These are phyloP conservation scores for Actinomortierella ambigua DNA, from an alignment of 371 early-diverging fungal species.

Conservation along the genomic window DNA sequence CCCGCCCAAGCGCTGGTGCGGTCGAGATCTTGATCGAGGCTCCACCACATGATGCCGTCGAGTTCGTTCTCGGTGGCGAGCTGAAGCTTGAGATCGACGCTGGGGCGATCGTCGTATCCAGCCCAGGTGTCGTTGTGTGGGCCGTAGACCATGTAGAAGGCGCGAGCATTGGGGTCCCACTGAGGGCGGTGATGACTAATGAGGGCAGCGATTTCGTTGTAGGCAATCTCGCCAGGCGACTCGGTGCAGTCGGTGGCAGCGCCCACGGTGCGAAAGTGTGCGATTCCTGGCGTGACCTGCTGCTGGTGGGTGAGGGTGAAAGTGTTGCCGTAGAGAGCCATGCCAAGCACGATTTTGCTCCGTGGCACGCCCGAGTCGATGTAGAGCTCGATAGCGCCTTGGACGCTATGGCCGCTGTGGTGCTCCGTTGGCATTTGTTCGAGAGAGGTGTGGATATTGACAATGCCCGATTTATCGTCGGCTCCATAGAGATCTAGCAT, in stretches of 20 bases:
- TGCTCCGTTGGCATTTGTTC: conserved; percentile 24
- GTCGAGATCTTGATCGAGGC: conserved; percentile 35
- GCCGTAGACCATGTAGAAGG: conserved; percentile 34
- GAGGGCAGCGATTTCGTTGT: conserved; percentile 23
- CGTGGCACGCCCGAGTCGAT: conserved; percentile 72
- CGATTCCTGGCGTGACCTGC: conserved; percentile 9
- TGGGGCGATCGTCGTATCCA: conserved; percentile 35
- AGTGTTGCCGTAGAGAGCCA: conserved; percentile 73
- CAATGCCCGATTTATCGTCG: conserved; percentile 49
- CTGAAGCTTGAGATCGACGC: conserved; percentile 29
- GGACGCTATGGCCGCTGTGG: conserved; percentile 47
- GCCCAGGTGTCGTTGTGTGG: conserved; percentile 17
- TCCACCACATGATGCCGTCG: conserved; percentile 42
- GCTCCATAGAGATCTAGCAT: conserved; percentile 71
- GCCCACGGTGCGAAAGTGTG: conserved; percentile 16
- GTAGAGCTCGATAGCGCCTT: conserved; percentile 69
- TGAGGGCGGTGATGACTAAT: conserved; percentile 9
- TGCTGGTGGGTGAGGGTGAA: conserved; percentile 12
- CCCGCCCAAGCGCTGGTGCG: conserved; percentile 9
- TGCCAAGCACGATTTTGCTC: conserved; percentile 78
- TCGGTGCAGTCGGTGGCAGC: conserved; percentile 28
- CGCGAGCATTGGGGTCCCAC: conserved; percentile 23
- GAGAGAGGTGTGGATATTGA: conserved; percentile 31
- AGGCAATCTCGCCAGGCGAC: conserved; percentile 29
- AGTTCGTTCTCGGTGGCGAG: conserved; percentile 24